Evolutionary conservation across 2,329 filamentous ascomycete species (phyloP).

Genomic region (Verticillium nonalfalfae): DNA sequence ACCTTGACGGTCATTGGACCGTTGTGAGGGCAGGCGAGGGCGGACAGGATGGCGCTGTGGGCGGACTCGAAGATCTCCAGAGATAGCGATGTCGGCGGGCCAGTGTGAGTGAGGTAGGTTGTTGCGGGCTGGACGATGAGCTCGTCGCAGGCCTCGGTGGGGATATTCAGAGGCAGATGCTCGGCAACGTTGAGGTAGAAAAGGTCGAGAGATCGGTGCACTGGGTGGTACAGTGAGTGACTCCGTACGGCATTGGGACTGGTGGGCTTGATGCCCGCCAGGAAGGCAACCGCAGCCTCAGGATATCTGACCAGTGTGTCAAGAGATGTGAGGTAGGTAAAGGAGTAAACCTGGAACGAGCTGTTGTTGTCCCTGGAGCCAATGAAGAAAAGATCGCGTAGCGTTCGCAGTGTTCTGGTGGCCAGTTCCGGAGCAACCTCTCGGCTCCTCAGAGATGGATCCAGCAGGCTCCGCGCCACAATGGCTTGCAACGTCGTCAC

Average conservation of each 20-base stretch:
- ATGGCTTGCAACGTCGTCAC: slow-evolving; percentile 71
- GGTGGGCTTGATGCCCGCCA: slow-evolving; percentile 51
- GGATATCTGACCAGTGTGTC: slow-evolving; percentile 74
- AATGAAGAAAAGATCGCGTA: slow-evolving; percentile 78
- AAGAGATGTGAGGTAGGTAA: slow-evolving; percentile 75
- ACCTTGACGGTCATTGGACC: slow-evolving; percentile 63
- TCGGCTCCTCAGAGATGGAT: slow-evolving; percentile 37
- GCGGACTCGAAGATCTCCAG: slow-evolving; percentile 76
- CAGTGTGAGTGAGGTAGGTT: slow-evolving; percentile 57
- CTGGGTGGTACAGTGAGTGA: slow-evolving; percentile 39
- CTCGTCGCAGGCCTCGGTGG: slow-evolving; percentile 61
- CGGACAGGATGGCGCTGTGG: slow-evolving; percentile 74
- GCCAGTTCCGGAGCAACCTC: slow-evolving; percentile 56
- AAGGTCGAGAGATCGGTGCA: slow-evolving; percentile 67
- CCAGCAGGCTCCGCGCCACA: slow-evolving; percentile 55
- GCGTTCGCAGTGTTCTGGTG: slow-evolving; percentile 62
- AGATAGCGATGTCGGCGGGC: slow-evolving; percentile 36
- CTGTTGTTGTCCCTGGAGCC: slow-evolving; percentile 66
- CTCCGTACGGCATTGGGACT: slow-evolving; percentile 48
- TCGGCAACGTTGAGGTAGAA: slow-evolving; percentile 86
- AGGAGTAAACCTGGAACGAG: slow-evolving; percentile 77
- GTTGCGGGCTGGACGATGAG: slow-evolving; percentile 69
- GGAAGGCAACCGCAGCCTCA: slow-evolving; percentile 57
- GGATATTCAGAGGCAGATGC: slow-evolving; percentile 67
- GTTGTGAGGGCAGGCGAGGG: slow-evolving; percentile 75